These are phyloP conservation scores for Uromyces viciae-fabae DNA, from an alignment of 1,284 basidiomycete genomes.

Conservation along the genomic window DNA sequence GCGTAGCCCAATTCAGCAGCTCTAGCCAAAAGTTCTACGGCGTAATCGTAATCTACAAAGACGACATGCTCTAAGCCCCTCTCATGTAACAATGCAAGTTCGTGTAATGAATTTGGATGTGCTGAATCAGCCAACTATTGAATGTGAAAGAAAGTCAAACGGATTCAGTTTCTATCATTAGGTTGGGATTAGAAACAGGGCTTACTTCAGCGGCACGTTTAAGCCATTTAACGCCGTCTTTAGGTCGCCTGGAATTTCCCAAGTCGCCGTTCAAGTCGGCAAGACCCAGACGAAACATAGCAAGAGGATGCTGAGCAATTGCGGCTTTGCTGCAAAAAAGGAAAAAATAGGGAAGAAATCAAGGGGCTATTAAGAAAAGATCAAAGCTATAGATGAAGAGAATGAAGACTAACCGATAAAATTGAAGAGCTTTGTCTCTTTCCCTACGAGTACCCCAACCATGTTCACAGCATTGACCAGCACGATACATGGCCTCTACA, in stretches of 20 bases:
- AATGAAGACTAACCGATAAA: constrained; percentile 62
- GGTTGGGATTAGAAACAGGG: too few species aligned
- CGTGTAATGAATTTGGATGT: constrained; percentile 67
- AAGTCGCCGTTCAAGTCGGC: constrained; percentile 95
- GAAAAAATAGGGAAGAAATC: not conserved
- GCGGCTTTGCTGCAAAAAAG: constrained; percentile 69
- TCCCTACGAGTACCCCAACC: constrained; percentile 96
- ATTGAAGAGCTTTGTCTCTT: constrained; percentile 82
- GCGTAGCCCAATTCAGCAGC: constrained; percentile 94
- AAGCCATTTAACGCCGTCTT: constrained; percentile 97
- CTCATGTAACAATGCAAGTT: constrained; percentile 89
- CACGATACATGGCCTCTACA: constrained; percentile 89
- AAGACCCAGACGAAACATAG: constrained; percentile 93
- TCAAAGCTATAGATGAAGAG: not conserved
- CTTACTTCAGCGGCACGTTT: constrained; percentile 80
- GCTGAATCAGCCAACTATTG: constrained; percentile 29
- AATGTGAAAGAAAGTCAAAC: not conserved
- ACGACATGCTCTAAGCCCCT: constrained; percentile 92
- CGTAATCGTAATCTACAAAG: constrained; percentile 93
- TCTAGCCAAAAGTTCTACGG: constrained; percentile 87
- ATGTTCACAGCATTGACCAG: constrained; percentile 96
- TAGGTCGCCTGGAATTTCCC: constrained; percentile 75
- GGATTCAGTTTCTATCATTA: not conserved
- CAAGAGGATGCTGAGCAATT: constrained; percentile 82
- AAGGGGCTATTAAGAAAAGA: not conserved